Evolutionary conservation across 805 yeast genomes (phyloP), one percentile per base, ranked within the genome.

Genomic region (Maudiozyma serrabonitensis): DNA sequence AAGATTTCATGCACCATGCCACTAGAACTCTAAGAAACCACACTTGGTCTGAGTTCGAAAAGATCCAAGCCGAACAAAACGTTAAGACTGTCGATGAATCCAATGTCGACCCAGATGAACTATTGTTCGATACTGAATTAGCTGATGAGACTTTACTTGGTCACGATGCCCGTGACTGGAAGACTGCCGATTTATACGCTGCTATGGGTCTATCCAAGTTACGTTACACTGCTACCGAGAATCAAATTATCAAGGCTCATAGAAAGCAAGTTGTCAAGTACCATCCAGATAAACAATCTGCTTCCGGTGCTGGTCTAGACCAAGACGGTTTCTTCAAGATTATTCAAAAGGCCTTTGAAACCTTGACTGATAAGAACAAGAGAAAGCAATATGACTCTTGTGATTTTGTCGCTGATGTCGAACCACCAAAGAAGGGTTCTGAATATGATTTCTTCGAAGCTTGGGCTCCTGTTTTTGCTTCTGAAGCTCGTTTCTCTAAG

Each of bases 111-210:
- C 83, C 82, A 57, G 81, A 78, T 50, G 81, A 78, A 48, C 68
- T 67, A 32, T 70, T 75, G 56, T 64, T 67, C 39, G 75, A 72
- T 52, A 68, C 66, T 28, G 78, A 81, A 60, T 78, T 84, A 31
- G 95, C 89, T 62, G 84, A 81, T 55, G 90, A 82, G 56, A 84
- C 82, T 49, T 75, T 91, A 71, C 79, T 93, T 59, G 71, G 76
- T 32, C 95, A 87, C 63, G 98, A 93, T 68, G 96, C 99, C 65
- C 85, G 95, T 78, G 96, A 93, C 67, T 93, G 99, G 99, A 93
- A 93, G 74, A 74, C 83, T 48, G 95, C 93, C 58, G 97, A 93
- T 70, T 84, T 93, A 71, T 93, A 93, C 64, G 95, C 95, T 49
- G 98, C 93, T 46, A 79, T 93, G 71, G 98, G 99, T 56, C 75